phyloP scores from a whole-genome alignment of 192 early-diverging fungal genomes.

The Backusella tarrabulga region DNA sequence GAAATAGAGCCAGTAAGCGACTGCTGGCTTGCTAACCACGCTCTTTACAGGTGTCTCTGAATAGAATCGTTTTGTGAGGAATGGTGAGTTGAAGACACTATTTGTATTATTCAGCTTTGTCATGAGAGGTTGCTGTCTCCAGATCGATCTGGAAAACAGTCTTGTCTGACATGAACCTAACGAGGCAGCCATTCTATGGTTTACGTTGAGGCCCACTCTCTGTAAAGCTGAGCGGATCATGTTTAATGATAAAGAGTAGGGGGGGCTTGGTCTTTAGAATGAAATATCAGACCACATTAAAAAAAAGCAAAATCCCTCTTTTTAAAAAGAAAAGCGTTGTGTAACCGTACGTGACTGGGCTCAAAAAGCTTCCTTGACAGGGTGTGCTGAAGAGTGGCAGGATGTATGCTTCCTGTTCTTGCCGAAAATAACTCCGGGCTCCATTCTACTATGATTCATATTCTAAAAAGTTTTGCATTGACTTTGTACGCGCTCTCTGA shows the following conservation, averaged over 20 bases:
- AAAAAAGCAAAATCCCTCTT: neutral
- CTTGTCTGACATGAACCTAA: neutral
- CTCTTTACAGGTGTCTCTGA: neutral
- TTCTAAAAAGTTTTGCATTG: neutral
- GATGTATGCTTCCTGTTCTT: neutral
- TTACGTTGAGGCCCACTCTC: neutral
- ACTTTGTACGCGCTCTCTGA: neutral
- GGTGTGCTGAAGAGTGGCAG: neutral
- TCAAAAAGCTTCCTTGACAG: neutral
- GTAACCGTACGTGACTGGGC: neutral
- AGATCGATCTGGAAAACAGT: neutral
- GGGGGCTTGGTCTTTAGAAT: neutral
- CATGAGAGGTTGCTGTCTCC: neutral
- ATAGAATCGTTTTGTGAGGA: neutral
- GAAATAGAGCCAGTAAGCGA: conserved; percentile 93
- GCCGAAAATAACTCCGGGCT: neutral
- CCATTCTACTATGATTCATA: neutral
- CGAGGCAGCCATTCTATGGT: neutral
- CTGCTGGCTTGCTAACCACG: conserved; percentile 44
- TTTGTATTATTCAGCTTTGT: neutral
- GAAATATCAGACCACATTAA: conserved; percentile 11
- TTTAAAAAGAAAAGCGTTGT: neutral
- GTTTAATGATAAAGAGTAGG: neutral
- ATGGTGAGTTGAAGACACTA: neutral
- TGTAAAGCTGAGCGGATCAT: conserved; percentile 15